Base-by-base conservation (phyloP, 2,329 filamentous ascomycete species). In the Didymella pomorum region DNA sequence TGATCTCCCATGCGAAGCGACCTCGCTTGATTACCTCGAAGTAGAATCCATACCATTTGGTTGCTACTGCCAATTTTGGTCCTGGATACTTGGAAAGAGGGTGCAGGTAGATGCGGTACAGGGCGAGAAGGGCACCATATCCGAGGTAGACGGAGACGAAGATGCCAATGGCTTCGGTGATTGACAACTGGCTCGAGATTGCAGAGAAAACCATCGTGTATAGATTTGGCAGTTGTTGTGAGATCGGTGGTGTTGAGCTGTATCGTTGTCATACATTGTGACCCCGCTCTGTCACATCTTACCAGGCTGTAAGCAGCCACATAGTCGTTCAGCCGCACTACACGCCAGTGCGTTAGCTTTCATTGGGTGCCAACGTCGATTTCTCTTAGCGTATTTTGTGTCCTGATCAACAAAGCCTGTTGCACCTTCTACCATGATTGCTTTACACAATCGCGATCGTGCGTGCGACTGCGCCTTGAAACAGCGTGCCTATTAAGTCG, bases 1-100 rank as follows among this genome's bases (percentile, higher is more conserved):
- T 46, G 23, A 69, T 64, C 26, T 68, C 54, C 51, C 57, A 70
- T 14, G 60, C 60, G 47, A 64, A 70, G 12, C 50, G 51, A 5
- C 68, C 68, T 1, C 61, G 50, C 31, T 62, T 60, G 3, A 70
- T n/a, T 9, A 42, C 37, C 8, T 54, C 41, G 6, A 26, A 51
- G 8, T 52, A 52, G 20, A 47, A 33, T 9, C 41, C 47, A 20
- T 58, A 58, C 48, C 42, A 57, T 23, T 1, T 7, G 9, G 54
- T 52, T 31, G 31, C 42, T 35, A 33, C 43, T 9, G 47, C 54
- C 11, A 57, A 25, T n/a, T 42, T 26, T 3, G 54, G 35, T 4
- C 54, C 54, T 10, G 54, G 54, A 12, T 39, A 48, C 11, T 7
- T 26, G 1, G 54, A 14, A 4, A 52, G 16, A 16, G 54, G 54